A percentile compares a stretch with the other conserved stretches of the same genome.
Conservation (phyloP, 768 basidiomycete genomes). For the Tricholoma furcatifolium region DNA sequence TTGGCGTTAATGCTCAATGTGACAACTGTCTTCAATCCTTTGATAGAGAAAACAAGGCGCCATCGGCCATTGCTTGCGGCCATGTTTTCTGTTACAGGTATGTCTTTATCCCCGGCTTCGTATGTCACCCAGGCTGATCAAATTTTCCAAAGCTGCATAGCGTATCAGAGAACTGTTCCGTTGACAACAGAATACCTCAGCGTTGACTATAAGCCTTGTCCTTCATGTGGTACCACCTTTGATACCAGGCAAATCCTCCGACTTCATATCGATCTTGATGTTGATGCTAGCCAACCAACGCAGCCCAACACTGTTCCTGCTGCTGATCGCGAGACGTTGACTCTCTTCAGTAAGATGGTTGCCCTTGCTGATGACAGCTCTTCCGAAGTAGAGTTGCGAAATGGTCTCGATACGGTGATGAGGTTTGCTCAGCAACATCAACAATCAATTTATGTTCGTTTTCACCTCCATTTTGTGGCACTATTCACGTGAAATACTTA, state of each 20-base stretch:
- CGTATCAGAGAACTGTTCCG: conserved; percentile 39
- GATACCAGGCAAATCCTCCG: conserved; percentile 36
- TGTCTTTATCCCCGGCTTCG: conserved; percentile 18
- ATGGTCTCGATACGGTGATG: conserved; percentile 50
- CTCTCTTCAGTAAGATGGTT: conserved; percentile 53
- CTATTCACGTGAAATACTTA: neutral
- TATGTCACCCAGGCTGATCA: conserved; percentile 8
- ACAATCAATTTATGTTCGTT: conserved; percentile 41
- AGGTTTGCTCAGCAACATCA: conserved; percentile 44
- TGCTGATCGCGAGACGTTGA: neutral
- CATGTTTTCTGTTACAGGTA: conserved; percentile 64
- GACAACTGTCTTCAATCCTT: conserved; percentile 76
- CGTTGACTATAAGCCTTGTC: conserved; percentile 36
- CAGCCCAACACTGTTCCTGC: too few relatives aligned
- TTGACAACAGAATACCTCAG: conserved; percentile 10
- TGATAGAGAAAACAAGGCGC: conserved; percentile 47
- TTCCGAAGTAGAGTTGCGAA: conserved; percentile 46
- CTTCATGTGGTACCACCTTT: conserved; percentile 61
- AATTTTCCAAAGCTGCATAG: conserved; percentile 49
- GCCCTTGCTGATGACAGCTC: conserved; percentile 56
- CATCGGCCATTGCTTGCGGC: conserved; percentile 68
- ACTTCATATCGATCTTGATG: conserved; percentile 61
- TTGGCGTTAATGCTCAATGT: conserved; percentile 65
- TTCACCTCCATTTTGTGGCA: neutral
- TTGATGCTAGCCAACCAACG: too few relatives aligned